Evolutionary conservation across 148 eudicot species (phyloP).

Genomic region (Spergularia marina): DNA sequence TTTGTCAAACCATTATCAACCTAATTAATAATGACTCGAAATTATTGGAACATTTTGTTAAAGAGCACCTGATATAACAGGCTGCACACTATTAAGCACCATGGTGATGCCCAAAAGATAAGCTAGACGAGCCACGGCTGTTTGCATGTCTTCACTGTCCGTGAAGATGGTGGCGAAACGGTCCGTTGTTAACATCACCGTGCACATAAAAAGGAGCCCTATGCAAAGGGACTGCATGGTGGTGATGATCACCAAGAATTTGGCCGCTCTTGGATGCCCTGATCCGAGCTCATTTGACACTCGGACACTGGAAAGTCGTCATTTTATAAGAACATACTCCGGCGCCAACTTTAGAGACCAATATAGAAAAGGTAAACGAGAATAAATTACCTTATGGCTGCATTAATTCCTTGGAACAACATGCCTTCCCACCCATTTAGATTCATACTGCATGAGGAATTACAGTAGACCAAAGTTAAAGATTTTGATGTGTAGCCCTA

Average conservation of each 20-base stretch:
- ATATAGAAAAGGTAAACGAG: background rate
- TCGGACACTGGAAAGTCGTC: constrained; percentile 48
- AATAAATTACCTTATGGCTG: constrained; percentile 62
- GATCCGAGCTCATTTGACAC: constrained; percentile 92
- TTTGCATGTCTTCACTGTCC: constrained; percentile 58
- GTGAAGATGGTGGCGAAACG: constrained; percentile 72
- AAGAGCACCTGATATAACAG: constrained; percentile 74
- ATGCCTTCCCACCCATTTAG: constrained; percentile 95
- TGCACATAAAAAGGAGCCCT: constrained; percentile 46
- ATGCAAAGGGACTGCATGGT: constrained; percentile 60
- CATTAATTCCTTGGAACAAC: constrained; percentile 85
- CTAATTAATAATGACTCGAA: too few relatives aligned
- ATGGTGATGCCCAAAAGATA: constrained; percentile 75
- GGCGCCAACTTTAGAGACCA: background rate
- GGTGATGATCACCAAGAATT: constrained; percentile 58
- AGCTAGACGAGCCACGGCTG: constrained; percentile 70
- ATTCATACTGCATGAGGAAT: constrained; percentile 61
- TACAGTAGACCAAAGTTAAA: background rate
- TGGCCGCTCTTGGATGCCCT: constrained; percentile 85
- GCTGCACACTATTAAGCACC: constrained; percentile 89
- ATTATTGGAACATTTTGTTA: background rate
- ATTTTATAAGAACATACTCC: background rate
- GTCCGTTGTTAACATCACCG: constrained; percentile 53
- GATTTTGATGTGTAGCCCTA: too few relatives aligned
- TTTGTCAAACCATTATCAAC: background rate